A percentile compares a stretch with the other conserved stretches of the same genome.
These are phyloP conservation scores for Rosa multiflora DNA, from an alignment of 306 rosid species.

Conservation along the genomic window DNA sequence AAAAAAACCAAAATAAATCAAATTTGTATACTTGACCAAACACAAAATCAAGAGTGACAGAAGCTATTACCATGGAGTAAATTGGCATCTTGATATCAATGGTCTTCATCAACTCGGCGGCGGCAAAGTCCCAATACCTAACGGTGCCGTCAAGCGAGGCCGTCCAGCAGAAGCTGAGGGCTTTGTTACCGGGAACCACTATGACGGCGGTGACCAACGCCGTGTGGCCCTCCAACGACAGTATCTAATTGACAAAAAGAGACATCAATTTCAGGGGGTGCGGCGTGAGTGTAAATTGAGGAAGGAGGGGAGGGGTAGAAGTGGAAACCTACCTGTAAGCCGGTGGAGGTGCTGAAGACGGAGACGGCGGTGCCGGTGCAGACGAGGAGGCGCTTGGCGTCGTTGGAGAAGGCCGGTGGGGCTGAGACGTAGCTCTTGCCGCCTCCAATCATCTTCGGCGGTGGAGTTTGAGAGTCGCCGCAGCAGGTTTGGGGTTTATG, in stretches of 20 bases:
- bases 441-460: slow-evolving; percentile 49
- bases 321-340: slow-evolving; percentile 41
- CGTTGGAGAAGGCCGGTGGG: slow-evolving; percentile 77
- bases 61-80: slow-evolving; percentile 62
- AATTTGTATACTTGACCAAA: background rate
- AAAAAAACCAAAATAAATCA: background rate
- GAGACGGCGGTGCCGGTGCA: slow-evolving; percentile 63
- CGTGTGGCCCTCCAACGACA: slow-evolving; percentile 69
- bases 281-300: background rate
- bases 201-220: slow-evolving; percentile 62
- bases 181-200: slow-evolving; percentile 49
- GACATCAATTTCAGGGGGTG: background rate
- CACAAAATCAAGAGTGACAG: background rate
- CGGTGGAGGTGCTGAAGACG: slow-evolving; percentile 76
- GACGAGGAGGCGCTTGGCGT: slow-evolving; percentile 67
- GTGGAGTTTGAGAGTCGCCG: background rate
- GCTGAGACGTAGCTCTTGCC: slow-evolving; percentile 69
- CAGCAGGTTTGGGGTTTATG: background rate
- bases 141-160: slow-evolving; percentile 78
- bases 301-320: background rate
- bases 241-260: slow-evolving; percentile 21
- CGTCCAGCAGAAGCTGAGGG: slow-evolving; percentile 73
- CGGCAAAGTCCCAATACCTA: slow-evolving; percentile 77
- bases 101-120: slow-evolving; percentile 60
- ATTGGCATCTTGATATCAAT: slow-evolving; percentile 52